phyloP scores from a whole-genome alignment of 805 yeast species.

The Hanseniaspora guilliermondii region DNA sequence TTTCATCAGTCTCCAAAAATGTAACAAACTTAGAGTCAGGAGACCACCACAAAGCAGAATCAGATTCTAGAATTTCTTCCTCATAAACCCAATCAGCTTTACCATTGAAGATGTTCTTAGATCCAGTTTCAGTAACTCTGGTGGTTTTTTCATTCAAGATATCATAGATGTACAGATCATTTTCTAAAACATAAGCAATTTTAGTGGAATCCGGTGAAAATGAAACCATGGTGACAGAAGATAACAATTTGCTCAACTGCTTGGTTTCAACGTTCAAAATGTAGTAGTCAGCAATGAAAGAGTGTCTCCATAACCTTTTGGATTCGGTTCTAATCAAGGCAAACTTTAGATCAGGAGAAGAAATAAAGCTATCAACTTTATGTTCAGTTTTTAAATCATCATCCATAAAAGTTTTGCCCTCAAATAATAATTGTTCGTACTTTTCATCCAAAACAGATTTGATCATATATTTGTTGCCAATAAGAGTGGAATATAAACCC shows the following conservation, averaged over 20 bases:
- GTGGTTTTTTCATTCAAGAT: constrained; percentile 22
- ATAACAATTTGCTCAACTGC: constrained; percentile 23
- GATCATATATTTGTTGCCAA: constrained; percentile 39
- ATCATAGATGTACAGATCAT: constrained; percentile 53
- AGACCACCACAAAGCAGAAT: constrained; percentile 79
- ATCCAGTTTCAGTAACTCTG: constrained; percentile 61
- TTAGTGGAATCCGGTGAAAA: constrained; percentile 66
- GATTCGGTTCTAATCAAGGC: constrained; percentile 52
- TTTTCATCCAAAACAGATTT: constrained; percentile 36
- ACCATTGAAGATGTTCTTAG: constrained; percentile 62
- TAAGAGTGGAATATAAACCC: constrained; percentile 52
- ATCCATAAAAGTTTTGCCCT: constrained; percentile 36
- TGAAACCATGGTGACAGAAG: constrained; percentile 36
- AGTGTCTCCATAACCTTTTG: constrained; percentile 47
- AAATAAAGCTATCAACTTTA: constrained; percentile 41
- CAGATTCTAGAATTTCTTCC: constrained; percentile 69
- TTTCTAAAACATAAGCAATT: constrained; percentile 54
- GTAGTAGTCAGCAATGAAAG: constrained; percentile 35
- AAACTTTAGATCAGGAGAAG: constrained; percentile 52
- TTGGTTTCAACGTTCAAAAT: constrained; percentile 27
- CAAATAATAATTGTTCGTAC: constrained; percentile 37
- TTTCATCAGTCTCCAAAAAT: constrained; percentile 57
- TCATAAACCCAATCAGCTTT: constrained; percentile 93
- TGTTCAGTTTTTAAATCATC: constrained; percentile 29
- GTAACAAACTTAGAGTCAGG: constrained; percentile 55